Percentiles rank a stretch among this genome's conserved stretches.
Conservation (phyloP, 129 eudicot species). For the sunflower (Helianthus annuus) region DNA sequence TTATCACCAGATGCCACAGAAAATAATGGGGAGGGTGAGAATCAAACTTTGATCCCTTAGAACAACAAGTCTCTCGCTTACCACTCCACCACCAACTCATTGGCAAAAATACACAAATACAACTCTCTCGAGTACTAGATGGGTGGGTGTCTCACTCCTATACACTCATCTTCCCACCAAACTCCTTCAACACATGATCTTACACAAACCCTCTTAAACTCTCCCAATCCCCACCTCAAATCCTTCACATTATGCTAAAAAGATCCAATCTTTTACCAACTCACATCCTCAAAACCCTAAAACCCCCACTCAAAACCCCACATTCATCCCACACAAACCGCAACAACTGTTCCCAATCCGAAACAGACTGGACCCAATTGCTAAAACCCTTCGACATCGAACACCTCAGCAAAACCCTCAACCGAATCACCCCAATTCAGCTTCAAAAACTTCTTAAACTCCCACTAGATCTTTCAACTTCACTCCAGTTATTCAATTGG, state of each 20-base stretch:
- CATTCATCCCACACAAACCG: constrained; percentile 30
- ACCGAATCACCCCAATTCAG: constrained; percentile 63
- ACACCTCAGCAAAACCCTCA: constrained; percentile 63
- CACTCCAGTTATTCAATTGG: constrained; percentile 68
- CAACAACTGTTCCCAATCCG: constrained; percentile 40
- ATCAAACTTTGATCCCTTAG: too few relatives aligned
- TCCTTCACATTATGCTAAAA: constrained; percentile 54
- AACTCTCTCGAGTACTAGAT: too few relatives aligned
- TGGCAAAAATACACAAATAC: too few relatives aligned
- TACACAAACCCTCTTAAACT: neutral
- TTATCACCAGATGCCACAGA: too few relatives aligned
- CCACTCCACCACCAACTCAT: too few relatives aligned
- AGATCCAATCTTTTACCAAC: constrained; percentile 31
- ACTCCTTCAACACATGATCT: neutral
- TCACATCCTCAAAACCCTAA: constrained; percentile 31
- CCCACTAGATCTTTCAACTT: constrained; percentile 75
- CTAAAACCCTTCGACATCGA: constrained; percentile 82
- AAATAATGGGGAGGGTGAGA: too few relatives aligned
- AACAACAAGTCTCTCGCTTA: too few relatives aligned
- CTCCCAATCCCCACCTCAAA: neutral
- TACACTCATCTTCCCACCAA: too few relatives aligned
- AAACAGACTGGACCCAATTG: constrained; percentile 76
- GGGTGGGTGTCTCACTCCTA: too few relatives aligned
- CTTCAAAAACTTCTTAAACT: constrained; percentile 69
- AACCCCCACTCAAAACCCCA: constrained; percentile 26